These are phyloP conservation scores for Phytopythium montanum DNA, from an alignment of 352 stramenopile species.

Conservation along the genomic window DNA sequence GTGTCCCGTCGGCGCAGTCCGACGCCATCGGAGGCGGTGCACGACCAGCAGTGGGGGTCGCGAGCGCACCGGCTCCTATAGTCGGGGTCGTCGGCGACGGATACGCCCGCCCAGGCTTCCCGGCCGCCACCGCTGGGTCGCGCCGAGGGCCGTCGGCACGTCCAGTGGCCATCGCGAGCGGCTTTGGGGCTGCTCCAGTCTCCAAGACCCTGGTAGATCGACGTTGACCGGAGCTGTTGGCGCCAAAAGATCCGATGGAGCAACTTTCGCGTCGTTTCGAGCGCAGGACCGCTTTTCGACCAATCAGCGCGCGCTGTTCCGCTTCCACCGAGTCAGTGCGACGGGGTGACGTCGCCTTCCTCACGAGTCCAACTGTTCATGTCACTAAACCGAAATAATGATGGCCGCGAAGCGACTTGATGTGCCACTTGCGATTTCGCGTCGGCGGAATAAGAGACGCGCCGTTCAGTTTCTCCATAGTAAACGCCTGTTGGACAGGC, in stretches of 20 bases:
- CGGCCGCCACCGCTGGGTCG: background rate
- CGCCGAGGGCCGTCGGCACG: background rate
- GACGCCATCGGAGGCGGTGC: background rate
- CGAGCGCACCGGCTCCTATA: too few relatives aligned
- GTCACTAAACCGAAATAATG: background rate
- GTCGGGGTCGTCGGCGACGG: background rate
- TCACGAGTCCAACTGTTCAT: background rate
- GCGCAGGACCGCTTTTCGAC: constrained; percentile 1
- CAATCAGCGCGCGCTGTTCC: background rate
- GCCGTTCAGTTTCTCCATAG: background rate
- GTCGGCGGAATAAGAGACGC: constrained; percentile 4
- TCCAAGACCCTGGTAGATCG: background rate
- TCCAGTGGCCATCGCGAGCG: background rate
- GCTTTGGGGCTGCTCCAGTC: too few relatives aligned
- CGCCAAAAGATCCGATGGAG: background rate
- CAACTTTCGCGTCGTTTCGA: constrained; percentile 10
- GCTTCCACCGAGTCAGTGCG: background rate
- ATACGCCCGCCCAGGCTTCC: background rate
- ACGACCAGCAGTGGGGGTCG: background rate
- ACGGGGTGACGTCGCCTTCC: background rate
- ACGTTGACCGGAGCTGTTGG: background rate
- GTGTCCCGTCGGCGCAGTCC: background rate
- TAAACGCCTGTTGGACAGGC: background rate
- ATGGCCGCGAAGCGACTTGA: too few relatives aligned
- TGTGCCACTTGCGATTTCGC: background rate